Conservation (phyloP, 129 eudicot species). For the sunflower (Helianthus annuus) region HanXRQr2.0-SUNRISE NC_035444.2:40221365-40221864, state of each 20-base stretch:
- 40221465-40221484: not conserved
- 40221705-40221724: no score
- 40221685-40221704: no score
- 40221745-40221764: no score
- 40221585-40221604: not conserved
- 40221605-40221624: not conserved
- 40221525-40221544: slow-evolving; percentile 15
- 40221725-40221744: no score
- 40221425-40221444: not conserved
- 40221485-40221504: slow-evolving; percentile 4
- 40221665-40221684: no score
- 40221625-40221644: no score
- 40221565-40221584: not conserved
- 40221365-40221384: not conserved
- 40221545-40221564: not conserved
- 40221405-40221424: not conserved
- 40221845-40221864: no score
- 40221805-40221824: no score
- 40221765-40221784: no score
- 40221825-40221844: no score
- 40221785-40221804: no score
- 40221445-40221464: slow-evolving; percentile 5
- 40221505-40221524: slow-evolving; percentile 15
- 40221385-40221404: not conserved
- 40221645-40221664: no score